Evolutionary conservation across 2,329 filamentous ascomycete species (phyloP).

Genomic region (Aspergillus fumigatiaffinis): DNA sequence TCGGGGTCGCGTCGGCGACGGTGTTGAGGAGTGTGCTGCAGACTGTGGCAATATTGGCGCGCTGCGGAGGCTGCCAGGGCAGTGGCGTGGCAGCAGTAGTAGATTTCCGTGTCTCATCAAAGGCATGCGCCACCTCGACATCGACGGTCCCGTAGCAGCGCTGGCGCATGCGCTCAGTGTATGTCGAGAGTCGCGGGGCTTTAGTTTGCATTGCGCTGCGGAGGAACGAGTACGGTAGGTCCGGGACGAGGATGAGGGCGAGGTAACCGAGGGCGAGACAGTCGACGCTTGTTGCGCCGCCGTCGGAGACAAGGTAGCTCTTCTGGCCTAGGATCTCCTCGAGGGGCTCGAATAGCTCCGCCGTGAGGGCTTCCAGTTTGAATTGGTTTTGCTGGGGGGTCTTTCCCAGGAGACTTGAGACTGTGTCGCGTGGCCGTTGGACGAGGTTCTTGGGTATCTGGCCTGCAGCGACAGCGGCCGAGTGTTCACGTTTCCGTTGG

Average conservation of each 20-base stretch:
- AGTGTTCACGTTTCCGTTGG: slow-evolving; percentile 35
- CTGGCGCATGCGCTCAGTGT: slow-evolving; percentile 39
- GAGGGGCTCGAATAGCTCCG: slow-evolving; percentile 68
- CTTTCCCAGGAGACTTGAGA: slow-evolving; percentile 58
- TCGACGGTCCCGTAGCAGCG: slow-evolving; percentile 34
- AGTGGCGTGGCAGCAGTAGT: slow-evolving; percentile 30
- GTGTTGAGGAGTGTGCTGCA: slow-evolving; percentile 33
- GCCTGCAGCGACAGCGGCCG: slow-evolving; percentile 35
- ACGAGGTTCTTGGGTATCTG: slow-evolving; percentile 49
- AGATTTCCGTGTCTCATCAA: neutral
- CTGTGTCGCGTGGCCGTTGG: slow-evolving; percentile 54
- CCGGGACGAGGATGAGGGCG: slow-evolving; percentile 63
- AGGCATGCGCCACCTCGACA: slow-evolving; percentile 21
- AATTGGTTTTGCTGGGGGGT: slow-evolving; percentile 72
- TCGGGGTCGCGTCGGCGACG: slow-evolving; percentile 34
- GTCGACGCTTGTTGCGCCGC: slow-evolving; percentile 63
- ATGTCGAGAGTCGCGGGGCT: slow-evolving; percentile 43
- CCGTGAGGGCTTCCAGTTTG: slow-evolving; percentile 67
- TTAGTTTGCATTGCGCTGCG: slow-evolving; percentile 53
- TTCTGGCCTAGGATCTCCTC: slow-evolving; percentile 58
- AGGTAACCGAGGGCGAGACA: slow-evolving; percentile 80
- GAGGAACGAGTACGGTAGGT: slow-evolving; percentile 61
- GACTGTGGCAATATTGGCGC: slow-evolving; percentile 28
- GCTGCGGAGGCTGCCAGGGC: slow-evolving; percentile 35
- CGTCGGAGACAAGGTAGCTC: slow-evolving; percentile 52